Conservation (phyloP, 768 basidiomycete species). For the Hortiboletus flavorubellus region DNA sequence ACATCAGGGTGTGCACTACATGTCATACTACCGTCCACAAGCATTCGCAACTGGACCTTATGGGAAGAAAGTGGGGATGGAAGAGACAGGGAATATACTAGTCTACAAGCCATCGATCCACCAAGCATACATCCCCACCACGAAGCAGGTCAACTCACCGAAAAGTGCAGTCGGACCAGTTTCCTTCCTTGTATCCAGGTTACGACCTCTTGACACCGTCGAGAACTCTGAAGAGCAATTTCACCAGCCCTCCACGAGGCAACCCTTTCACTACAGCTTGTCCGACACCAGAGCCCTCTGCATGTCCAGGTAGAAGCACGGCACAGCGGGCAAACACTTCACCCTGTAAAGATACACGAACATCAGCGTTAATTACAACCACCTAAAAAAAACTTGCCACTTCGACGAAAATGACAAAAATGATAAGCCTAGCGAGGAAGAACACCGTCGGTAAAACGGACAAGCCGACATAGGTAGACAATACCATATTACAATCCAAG, state of each 20-base stretch:
- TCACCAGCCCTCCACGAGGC: constrained; percentile 25
- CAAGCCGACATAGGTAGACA: constrained; percentile 41
- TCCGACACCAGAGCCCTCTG: not conserved
- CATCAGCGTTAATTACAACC: not conserved
- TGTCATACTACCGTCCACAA: not conserved
- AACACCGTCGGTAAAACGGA: constrained; percentile 27
- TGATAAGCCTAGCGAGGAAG: constrained; percentile 66
- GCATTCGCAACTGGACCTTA: not conserved
- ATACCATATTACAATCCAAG: constrained; percentile 71
- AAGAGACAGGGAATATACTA: not conserved
- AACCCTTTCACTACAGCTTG: constrained; percentile 6
- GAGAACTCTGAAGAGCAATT: constrained; percentile 15
- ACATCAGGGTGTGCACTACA: not conserved
- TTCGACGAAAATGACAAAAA: constrained; percentile 87
- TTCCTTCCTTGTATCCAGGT: not conserved
- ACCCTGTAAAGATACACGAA: constrained; percentile 42
- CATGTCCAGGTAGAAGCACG: constrained; percentile 44
- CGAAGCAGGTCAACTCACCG: not conserved
- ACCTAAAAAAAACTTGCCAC: constrained; percentile 43
- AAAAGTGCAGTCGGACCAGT: not conserved
- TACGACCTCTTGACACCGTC: constrained; percentile 14
- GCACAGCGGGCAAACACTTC: constrained; percentile 76
- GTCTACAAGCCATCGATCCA: not conserved
- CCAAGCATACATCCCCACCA: not conserved
- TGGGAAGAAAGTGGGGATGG: not conserved